Evolutionary conservation across 148 eudicot species (phyloP).

Genomic region (Selenicereus undatus): DNA sequence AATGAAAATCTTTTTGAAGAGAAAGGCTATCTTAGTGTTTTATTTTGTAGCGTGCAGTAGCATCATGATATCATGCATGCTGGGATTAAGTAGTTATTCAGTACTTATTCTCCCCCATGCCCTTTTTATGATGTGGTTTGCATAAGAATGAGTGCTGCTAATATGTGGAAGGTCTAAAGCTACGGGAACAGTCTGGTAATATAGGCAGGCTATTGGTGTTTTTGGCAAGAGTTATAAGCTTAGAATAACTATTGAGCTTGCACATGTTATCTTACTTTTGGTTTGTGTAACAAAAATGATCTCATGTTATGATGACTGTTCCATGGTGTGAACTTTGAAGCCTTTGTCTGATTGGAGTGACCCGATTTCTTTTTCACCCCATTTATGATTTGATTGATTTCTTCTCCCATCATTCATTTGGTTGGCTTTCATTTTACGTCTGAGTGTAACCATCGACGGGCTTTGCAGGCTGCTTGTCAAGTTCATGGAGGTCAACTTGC

Average conservation of each 20-base stretch:
- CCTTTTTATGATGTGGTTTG: no score
- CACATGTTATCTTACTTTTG: neutral
- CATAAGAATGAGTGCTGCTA: no score
- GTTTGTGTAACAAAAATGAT: neutral
- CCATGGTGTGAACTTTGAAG: neutral
- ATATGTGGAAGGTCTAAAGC: no score
- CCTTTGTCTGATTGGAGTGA: neutral
- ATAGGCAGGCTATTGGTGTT: no score
- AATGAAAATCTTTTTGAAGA: neutral
- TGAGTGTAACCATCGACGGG: constrained; percentile 4
- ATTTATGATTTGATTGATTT: neutral
- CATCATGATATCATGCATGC: no score
- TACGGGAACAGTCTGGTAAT: no score
- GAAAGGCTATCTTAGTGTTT: neutral
- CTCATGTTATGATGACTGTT: neutral
- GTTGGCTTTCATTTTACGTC: neutral
- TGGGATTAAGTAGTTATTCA: no score
- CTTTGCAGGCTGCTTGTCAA: constrained; percentile 82
- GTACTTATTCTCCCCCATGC: no score
- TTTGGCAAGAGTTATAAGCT: no score
- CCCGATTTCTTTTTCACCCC: neutral
- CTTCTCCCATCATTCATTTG: neutral
- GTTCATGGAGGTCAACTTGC: constrained; percentile 81
- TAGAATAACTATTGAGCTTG: neutral
- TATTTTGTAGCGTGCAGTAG: no score